Evolutionary conservation across 345 rosid genomes (phyloP), one percentile per base, ranked within the genome.

Genomic region (Anastatica hierochuntica): DNA sequence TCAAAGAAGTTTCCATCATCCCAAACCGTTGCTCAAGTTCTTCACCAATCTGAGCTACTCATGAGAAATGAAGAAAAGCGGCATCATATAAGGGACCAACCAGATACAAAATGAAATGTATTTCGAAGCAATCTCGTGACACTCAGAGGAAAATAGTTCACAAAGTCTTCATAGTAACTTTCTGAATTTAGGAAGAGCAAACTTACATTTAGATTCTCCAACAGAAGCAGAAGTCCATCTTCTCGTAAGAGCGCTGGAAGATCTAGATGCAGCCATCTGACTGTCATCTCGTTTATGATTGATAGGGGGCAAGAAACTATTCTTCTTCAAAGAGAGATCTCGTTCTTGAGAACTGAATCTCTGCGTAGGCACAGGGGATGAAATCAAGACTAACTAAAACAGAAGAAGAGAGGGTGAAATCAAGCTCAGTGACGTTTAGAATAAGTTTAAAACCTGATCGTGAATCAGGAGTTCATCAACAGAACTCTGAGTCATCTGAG

Each of bases 401-500:
- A 29, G 33, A 29, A 29, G 33, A 29, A 19, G 19, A 57, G 13
- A 45, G 34, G 29, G 20, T 6, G 8, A 34, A 34, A 19, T n/a
- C 10, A 37, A 51, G 52, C 21, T 30, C 21, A 7, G 14, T 12
- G 36, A 44, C 2, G 23, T 10, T 35, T 13, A 19, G 12, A 21
- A 0, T 20, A 33, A 36, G n/a, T 43, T 23, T 26, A 3, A 37
- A 24, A 85, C 97, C 85, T 76, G 97, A 34, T 83, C 90, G 11
- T 70, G 74, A 9, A 72, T 58, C 24, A 70, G 14, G 57, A 68
- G 62, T 18, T 83, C 95, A n/a, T 79, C 88, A 5, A 79, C 56
- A 38, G 95, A 79, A 24, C 55, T 77, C 69, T 88, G 92, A 49
- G 92, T 87, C 63, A 87, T 63, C 81, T 87, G 94, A 62, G 97